phyloP scores from a whole-genome alignment of 2,329 filamentous ascomycete species.

The Monilinia aucupariae region DNA sequence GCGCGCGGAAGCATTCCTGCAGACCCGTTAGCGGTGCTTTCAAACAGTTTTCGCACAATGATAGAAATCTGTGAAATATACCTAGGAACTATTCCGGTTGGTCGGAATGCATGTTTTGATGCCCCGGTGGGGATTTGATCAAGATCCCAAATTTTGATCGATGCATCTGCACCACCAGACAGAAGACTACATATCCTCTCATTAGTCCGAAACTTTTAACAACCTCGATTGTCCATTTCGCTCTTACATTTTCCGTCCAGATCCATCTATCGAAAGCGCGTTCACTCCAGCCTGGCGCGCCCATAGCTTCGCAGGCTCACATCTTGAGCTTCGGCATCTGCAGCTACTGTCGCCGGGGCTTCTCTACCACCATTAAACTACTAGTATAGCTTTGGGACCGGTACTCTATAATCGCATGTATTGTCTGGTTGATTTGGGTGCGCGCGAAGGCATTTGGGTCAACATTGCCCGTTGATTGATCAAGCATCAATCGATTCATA shows the following conservation, averaged over 20 bases:
- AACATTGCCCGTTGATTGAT: slow-evolving; percentile 67
- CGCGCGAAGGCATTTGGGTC: slow-evolving; percentile 58
- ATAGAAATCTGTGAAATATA: slow-evolving; percentile 24
- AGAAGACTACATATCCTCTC: slow-evolving; percentile 51
- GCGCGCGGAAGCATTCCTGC: slow-evolving; percentile 41
- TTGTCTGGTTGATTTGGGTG: slow-evolving; percentile 58
- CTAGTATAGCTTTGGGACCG: slow-evolving; percentile 60
- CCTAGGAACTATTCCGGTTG: slow-evolving; percentile 47
- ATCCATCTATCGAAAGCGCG: slow-evolving; percentile 67
- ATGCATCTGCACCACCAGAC: slow-evolving; percentile 80
- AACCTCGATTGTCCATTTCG: not conserved
- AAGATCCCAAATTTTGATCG: slow-evolving; percentile 82
- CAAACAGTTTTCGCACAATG: not conserved
- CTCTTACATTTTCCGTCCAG: slow-evolving; percentile 67
- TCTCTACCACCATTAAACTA: slow-evolving; percentile 61
- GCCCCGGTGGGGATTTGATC: slow-evolving; percentile 47
- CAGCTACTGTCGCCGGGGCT: slow-evolving; percentile 13
- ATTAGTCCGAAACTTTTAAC: not conserved
- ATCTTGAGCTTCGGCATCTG: slow-evolving; percentile 4
- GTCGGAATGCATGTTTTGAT: slow-evolving; percentile 45
- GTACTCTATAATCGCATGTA: slow-evolving; percentile 66
- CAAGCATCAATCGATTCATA: slow-evolving; percentile 73
- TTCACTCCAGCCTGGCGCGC: slow-evolving; percentile 78
- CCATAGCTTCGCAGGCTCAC: slow-evolving; percentile 36
- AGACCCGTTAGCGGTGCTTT: slow-evolving; percentile 1